phyloP scores from a whole-genome alignment of 805 yeast species.

The Ogataea degrootiae region DNA sequence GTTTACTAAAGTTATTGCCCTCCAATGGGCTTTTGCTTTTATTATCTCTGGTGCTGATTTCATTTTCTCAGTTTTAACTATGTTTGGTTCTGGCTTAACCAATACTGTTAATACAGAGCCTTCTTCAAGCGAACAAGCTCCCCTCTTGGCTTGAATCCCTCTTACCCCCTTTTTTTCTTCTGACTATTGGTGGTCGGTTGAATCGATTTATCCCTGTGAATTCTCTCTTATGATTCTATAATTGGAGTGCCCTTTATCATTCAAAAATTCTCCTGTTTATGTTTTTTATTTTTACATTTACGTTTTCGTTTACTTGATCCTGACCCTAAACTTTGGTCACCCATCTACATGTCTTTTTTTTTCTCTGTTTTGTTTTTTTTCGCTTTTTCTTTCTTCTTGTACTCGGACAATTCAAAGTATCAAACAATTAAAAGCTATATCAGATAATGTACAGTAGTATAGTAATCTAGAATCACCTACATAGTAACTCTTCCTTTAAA shows the following conservation, averaged over 20 bases:
- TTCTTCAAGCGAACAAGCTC: constrained; percentile 29
- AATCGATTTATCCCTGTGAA: no score
- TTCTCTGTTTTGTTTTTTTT: background rate
- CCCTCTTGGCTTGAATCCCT: constrained; percentile 21
- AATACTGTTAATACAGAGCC: constrained; percentile 5
- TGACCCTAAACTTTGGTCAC: no score
- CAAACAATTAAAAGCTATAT: background rate
- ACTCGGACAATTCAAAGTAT: background rate
- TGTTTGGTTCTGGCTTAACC: constrained; percentile 32
- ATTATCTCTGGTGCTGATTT: constrained; percentile 56
- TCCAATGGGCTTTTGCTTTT: constrained; percentile 85
- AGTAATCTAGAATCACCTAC: background rate
- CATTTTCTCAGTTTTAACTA: constrained; percentile 43
- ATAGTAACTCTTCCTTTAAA: no score
- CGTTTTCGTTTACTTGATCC: no score
- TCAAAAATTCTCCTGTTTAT: no score
- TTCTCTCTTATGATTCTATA: no score
- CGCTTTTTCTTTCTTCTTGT: background rate
- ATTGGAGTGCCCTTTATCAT: no score
- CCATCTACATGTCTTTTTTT: background rate
- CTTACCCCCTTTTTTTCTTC: no score
- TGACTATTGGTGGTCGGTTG: no score
- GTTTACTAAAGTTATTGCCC: constrained; percentile 61
- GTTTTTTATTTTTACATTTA: no score
- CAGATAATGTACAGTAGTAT: background rate